Percentiles rank a stretch among this genome's conserved stretches.
phyloP scores from a whole-genome alignment of 495 filamentous ascomycete genomes.

The Lindgomyces ingoldianus region DNA sequence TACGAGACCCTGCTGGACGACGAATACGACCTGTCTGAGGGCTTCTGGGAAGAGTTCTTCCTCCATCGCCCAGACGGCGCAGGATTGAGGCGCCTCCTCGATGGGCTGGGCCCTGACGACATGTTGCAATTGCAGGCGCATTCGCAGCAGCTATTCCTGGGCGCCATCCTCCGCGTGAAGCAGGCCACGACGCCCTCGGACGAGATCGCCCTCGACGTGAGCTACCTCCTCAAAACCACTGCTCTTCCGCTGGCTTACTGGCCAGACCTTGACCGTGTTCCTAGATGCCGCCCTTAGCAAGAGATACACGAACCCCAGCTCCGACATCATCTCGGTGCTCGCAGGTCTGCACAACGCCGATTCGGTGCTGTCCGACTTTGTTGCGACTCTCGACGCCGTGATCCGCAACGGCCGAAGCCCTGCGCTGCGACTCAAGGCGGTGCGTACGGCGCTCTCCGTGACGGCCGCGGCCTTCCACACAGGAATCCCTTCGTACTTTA shows the following conservation, averaged over 20 bases:
- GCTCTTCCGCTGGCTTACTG: slow-evolving; percentile 45
- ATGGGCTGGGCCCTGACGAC: slow-evolving; percentile 68
- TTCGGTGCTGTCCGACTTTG: slow-evolving; percentile 82
- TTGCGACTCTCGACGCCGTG: slow-evolving; percentile 72
- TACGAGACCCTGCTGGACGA: slow-evolving; percentile 83
- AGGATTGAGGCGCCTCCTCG: slow-evolving; percentile 66
- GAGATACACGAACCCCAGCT: slow-evolving; percentile 92
- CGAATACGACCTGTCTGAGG: slow-evolving; percentile 70
- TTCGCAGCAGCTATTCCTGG: slow-evolving; percentile 75
- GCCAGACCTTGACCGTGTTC: slow-evolving; percentile 86
- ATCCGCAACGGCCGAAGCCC: slow-evolving; percentile 72
- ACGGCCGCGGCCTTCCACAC: slow-evolving; percentile 94
- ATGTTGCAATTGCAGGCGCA: slow-evolving; percentile 74
- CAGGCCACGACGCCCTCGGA: slow-evolving; percentile 62
- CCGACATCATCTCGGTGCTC: slow-evolving; percentile 87
- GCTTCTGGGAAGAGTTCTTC: slow-evolving; percentile 97
- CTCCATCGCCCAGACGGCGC: slow-evolving; percentile 74
- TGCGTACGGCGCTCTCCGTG: slow-evolving; percentile 78
- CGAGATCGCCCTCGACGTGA: slow-evolving; percentile 86
- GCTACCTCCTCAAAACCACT: slow-evolving; percentile 30
- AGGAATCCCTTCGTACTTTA: slow-evolving; percentile 90
- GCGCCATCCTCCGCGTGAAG: slow-evolving; percentile 69
- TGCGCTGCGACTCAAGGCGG: slow-evolving; percentile 61
- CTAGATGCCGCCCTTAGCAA: slow-evolving; percentile 78
- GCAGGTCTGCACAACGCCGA: slow-evolving; percentile 88